These are phyloP conservation scores for Acacia concinna DNA, from an alignment of 331 rosid species.

Conservation along the genomic window DNA sequence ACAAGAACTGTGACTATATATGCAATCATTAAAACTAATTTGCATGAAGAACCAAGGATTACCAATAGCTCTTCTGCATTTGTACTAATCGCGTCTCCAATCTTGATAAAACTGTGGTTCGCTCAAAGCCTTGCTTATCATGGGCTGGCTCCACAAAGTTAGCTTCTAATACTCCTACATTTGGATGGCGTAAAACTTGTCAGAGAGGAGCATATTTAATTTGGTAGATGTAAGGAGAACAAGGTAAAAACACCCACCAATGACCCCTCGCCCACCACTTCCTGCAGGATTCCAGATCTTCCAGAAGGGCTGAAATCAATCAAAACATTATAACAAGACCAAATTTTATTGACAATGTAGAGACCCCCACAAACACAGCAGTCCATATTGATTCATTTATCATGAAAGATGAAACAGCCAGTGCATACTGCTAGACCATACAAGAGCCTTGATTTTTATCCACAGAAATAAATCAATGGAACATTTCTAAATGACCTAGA, in stretches of 20 bases:
- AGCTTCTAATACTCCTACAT: conserved; percentile 92
- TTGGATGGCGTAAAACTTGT: neutral
- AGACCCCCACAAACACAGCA: neutral
- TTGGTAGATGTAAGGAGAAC: conserved; percentile 6
- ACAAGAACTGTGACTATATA: neutral
- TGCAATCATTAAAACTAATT: neutral
- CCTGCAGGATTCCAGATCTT: conserved; percentile 98
- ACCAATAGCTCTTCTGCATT: conserved; percentile 95
- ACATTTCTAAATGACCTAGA: neutral
- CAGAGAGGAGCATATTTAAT: conserved; percentile 5
- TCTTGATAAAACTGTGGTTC: conserved; percentile 67
- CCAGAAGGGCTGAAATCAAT: conserved; percentile 86
- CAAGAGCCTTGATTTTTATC: conserved; percentile 6
- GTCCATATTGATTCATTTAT: conserved; percentile 4
- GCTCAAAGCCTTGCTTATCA: conserved; percentile 83
- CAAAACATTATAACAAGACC: conserved; percentile 16
- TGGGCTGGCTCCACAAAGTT: conserved; percentile 92
- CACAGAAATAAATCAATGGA: neutral
- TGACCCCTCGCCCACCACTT: conserved; percentile 98
- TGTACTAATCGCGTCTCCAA: conserved; percentile 69
- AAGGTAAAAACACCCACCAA: conserved; percentile 54
- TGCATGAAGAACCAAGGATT: neutral
- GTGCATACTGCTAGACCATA: neutral
- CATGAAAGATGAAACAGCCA: conserved; percentile 21
- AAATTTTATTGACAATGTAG: conserved; percentile 7